Evolutionary conservation across 148 eudicot species (phyloP).

Genomic region (Rhododendron henanense): DNA sequence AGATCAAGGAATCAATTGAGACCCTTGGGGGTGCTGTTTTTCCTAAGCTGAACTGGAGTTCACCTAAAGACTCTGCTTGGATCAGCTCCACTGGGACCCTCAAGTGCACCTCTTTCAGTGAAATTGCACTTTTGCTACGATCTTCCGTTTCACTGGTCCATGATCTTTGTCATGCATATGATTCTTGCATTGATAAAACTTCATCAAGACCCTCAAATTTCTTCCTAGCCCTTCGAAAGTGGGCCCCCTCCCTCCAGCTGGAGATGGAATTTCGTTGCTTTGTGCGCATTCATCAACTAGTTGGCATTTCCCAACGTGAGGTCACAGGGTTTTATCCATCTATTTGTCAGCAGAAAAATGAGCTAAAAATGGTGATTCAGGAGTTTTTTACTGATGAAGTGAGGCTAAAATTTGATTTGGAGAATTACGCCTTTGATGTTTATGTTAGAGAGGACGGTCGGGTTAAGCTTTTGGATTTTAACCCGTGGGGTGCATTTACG

Average conservation of each 20-base stretch:
- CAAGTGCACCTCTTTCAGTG: conserved; percentile 70
- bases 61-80: conserved; percentile 95
- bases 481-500: conserved; percentile 81
- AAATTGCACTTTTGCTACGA: conserved; percentile 66
- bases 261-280: conserved; percentile 95
- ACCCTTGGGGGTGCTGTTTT: conserved; percentile 72
- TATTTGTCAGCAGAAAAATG: conserved; percentile 44
- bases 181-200: conserved; percentile 64
- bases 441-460: conserved; percentile 54
- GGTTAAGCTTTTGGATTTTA: conserved; percentile 81
- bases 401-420: conserved; percentile 44
- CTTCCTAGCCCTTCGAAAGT: conserved; percentile 79
- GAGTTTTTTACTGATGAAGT: conserved; percentile 57
- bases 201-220: conserved; percentile 56
- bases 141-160: conserved; percentile 80
- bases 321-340: conserved; percentile 74
- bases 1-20: conserved; percentile 59
- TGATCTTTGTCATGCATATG: conserved; percentile 79
- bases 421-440: conserved; percentile 77
- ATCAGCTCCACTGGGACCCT: conserved; percentile 77
- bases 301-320: conserved; percentile 88
- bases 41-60: conserved; percentile 92
- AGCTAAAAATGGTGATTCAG: conserved; percentile 35
- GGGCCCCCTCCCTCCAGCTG: conserved; percentile 70
- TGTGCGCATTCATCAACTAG: conserved; percentile 35